Conservation (phyloP, 371 early-diverging fungal genomes). For the Gilbertella persicaria region DNA sequence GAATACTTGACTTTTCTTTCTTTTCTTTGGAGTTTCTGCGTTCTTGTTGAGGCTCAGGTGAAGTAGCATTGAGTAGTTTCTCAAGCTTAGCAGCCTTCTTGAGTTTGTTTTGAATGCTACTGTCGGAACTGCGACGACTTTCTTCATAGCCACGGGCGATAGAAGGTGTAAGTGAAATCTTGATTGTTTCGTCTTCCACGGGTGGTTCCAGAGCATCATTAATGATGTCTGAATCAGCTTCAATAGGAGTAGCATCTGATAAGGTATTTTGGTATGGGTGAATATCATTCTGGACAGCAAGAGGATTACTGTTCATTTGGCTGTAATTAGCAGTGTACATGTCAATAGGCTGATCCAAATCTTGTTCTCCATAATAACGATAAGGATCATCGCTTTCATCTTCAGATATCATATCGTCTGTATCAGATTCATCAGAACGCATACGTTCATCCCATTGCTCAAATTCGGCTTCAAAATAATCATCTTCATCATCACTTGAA, state of each 20-base stretch:
- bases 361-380: slow-evolving; percentile 24
- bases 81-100: slow-evolving; percentile 34
- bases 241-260: neutral
- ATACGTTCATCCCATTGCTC: slow-evolving; percentile 51
- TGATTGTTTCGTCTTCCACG: slow-evolving; percentile 44
- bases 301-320: neutral
- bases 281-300: neutral
- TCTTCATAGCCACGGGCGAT: slow-evolving; percentile 38
- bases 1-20: slow-evolving; percentile 40
- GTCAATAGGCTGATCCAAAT: slow-evolving; percentile 12
- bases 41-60: slow-evolving; percentile 8
- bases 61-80: slow-evolving; percentile 7
- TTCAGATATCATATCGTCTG: slow-evolving; percentile 17
- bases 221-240: slow-evolving; percentile 22
- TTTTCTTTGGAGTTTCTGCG: slow-evolving; percentile 16
- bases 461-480: slow-evolving; percentile 43
- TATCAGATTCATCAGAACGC: slow-evolving; percentile 23
- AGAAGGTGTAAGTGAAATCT: slow-evolving; percentile 49
- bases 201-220: slow-evolving; percentile 16
- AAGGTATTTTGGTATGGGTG: neutral
- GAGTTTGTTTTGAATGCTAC: slow-evolving; percentile 24
- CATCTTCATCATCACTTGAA: slow-evolving; percentile 58
- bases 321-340: slow-evolving; percentile 4
- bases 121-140: slow-evolving; percentile 6
- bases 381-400: slow-evolving; percentile 31